Conservation (phyloP, 257 asterid genomes). For the Jasminum sambac region DNA sequence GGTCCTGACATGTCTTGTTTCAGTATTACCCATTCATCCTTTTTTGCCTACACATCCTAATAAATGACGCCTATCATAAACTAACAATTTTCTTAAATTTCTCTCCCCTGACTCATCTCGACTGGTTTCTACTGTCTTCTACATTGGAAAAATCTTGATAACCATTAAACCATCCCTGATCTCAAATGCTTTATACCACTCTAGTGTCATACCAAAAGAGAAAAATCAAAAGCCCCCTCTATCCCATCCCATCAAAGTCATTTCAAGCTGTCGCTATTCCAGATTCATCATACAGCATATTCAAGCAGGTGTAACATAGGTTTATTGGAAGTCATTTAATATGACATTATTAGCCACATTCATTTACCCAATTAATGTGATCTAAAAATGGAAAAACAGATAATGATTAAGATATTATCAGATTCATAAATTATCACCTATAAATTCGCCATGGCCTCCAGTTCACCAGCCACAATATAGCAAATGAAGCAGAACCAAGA, state of each 20-base stretch:
- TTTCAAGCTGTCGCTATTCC: neutral
- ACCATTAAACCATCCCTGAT: neutral
- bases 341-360: conserved; percentile 2
- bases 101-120: neutral
- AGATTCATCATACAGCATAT: neutral
- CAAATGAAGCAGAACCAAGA: conserved; percentile 80
- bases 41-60: neutral
- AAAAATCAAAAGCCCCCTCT: conserved; percentile 1
- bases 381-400: neutral
- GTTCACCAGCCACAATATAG: conserved; percentile 92
- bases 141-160: conserved; percentile 11
- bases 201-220: neutral
- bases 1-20: neutral
- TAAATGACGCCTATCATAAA: conserved; percentile 11
- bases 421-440: conserved; percentile 42
- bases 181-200: neutral
- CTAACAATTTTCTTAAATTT: conserved; percentile 18
- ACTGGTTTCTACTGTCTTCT: conserved; percentile 5
- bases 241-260: conserved; percentile 6
- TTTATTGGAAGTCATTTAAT: neutral
- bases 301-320: conserved; percentile 13
- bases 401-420: neutral
- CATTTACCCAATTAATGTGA: conserved; percentile 10
- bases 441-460: conserved; percentile 99
- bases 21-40: neutral